Percentiles rank a stretch among this genome's conserved stretches.
Conservation (phyloP, 1,139 yeast genomes). For the Sugiyamaella sp. region DNA sequence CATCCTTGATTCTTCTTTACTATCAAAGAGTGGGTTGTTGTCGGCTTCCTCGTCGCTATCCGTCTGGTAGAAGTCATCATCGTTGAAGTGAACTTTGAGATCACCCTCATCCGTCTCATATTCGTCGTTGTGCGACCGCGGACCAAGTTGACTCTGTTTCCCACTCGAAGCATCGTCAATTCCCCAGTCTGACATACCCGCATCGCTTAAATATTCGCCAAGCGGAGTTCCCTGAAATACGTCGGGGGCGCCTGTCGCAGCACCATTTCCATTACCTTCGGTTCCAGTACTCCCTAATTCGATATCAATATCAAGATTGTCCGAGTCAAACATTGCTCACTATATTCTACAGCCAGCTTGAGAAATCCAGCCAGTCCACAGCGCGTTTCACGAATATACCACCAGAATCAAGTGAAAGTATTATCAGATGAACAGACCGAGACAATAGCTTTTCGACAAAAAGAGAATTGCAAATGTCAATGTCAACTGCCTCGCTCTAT, state of each 20-base stretch:
- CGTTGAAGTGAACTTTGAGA: slow-evolving; percentile 11
- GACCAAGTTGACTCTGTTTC: slow-evolving; percentile 8
- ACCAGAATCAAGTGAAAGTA: background rate
- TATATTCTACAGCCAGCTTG: no score
- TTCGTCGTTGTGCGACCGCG: slow-evolving; percentile 7
- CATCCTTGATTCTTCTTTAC: slow-evolving; percentile 15
- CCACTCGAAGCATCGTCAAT: slow-evolving; percentile 29
- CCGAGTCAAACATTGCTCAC: no score
- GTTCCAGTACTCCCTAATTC: no score
- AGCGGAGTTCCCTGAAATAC: slow-evolving; percentile 41
- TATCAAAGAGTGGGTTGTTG: background rate
- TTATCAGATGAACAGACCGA: no score
- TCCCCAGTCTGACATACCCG: slow-evolving; percentile 40
- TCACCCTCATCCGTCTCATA: slow-evolving; percentile 8
- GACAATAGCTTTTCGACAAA: no score
- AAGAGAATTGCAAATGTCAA: background rate
- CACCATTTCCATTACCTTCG: background rate
- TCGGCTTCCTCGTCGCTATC: slow-evolving; percentile 3
- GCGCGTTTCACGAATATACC: background rate
- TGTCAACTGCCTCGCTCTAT: background rate
- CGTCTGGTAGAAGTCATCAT: slow-evolving; percentile 9
- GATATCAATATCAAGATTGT: no score
- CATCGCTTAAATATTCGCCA: slow-evolving; percentile 37
- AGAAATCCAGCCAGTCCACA: background rate
- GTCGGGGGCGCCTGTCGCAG: slow-evolving; percentile 22